Evolutionary conservation across 2,329 filamentous ascomycete species (phyloP).

Genomic region (Penicillium verrucosum): DNA sequence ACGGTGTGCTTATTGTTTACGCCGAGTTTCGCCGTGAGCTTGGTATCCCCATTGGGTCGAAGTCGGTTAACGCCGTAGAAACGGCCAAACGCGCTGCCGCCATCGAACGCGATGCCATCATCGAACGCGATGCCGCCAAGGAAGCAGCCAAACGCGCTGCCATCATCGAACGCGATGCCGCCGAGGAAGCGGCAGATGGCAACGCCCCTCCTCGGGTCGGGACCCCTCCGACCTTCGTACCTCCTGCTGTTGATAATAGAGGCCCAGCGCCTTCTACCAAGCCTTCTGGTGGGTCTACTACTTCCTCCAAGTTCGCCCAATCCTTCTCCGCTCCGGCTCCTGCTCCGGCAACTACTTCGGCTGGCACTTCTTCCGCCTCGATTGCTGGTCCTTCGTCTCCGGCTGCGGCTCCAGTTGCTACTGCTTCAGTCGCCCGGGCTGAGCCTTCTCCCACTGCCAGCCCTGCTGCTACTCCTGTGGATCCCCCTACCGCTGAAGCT

Average conservation of each 20-base stretch:
- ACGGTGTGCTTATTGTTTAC: conserved; percentile 38
- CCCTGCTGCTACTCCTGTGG: not conserved
- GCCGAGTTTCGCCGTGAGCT: conserved; percentile 38
- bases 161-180: not conserved
- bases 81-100: not conserved
- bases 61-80: conserved; percentile 5
- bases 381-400: conserved; percentile 12
- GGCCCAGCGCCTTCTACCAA: not conserved
- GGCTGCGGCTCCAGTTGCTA: not conserved
- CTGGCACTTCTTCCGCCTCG: not conserved
- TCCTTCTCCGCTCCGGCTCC: conserved; percentile 18
- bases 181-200: not conserved
- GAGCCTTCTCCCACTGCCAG: not conserved
- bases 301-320: conserved; percentile 20
- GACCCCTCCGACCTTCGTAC: not conserved
- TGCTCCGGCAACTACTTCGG: not conserved
- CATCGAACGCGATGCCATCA: too few species aligned
- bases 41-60: conserved; percentile 31
- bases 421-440: not conserved
- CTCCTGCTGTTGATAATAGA: not conserved
- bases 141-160: not conserved
- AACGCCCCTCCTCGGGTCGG: not conserved
- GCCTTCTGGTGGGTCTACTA: conserved; percentile 13
- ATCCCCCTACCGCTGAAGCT: conserved; percentile 2
- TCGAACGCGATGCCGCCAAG: not conserved